These are phyloP conservation scores for Trichosanthes cucumerina DNA, from an alignment of 306 rosid species.

Conservation along the genomic window DNA sequence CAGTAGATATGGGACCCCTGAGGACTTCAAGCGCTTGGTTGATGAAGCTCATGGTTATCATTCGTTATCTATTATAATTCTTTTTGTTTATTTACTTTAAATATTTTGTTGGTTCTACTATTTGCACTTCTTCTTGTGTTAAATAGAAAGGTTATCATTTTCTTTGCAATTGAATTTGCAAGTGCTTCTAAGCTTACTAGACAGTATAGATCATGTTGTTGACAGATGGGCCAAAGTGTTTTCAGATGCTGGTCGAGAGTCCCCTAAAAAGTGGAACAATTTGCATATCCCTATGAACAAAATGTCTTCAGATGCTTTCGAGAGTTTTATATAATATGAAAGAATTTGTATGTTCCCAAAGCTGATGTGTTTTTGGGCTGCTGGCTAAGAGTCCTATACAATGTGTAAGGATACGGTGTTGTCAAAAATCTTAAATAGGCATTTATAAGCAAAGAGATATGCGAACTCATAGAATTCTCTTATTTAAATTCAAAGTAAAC, in stretches of 20 bases:
- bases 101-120: not conserved
- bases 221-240: not conserved
- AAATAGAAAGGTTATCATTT: not conserved
- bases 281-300: not conserved
- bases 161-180: not conserved
- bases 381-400: not conserved
- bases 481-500: not conserved
- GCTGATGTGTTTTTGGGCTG: not conserved
- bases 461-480: not conserved
- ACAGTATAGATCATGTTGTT: not conserved
- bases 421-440: not conserved
- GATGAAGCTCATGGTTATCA: slow-evolving; percentile 91
- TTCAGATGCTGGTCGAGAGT: not conserved
- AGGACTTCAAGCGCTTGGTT: slow-evolving; percentile 90
- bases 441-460: not conserved
- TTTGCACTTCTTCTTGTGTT: not conserved
- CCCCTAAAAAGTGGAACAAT: not conserved
- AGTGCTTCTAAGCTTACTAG: not conserved
- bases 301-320: not conserved
- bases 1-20: slow-evolving; percentile 93
- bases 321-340: not conserved
- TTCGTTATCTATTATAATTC: slow-evolving; percentile 14
- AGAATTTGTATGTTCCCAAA: not conserved
- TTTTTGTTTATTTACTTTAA: not conserved
- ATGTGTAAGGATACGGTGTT: not conserved